Base-by-base conservation (phyloP, 305 asterid species). In the Nicotiana rustica region DNA sequence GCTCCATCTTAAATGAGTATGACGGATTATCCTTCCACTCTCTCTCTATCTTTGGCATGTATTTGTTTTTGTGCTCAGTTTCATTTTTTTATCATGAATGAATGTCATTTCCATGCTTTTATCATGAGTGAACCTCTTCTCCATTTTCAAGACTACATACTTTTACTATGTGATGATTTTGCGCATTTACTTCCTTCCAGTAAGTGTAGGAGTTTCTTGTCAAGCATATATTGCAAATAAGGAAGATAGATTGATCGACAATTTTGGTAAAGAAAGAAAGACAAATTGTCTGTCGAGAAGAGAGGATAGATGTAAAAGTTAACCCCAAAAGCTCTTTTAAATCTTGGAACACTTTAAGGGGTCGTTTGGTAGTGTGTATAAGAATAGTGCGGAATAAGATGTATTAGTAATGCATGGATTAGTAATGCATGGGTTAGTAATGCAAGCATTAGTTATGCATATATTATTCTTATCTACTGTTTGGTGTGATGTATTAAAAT, bases 1-100 rank as follows among this genome's bases (percentile, higher is more conserved):
- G 91, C 78, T 85, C 91, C 10, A 82, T 96, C 84, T 78, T 94
- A 81, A 93, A 93, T 69, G 96, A 93, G 99, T 96, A 96, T 4
- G 98, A 89, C 21, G 21, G 3, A 70, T 73, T 25, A 25, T 49
- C 44, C 79, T 70, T 44, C 19, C 10, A 6, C 52, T 70, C 59
- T 41, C 35, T 44, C 3, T 70, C 60, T 44, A 3, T 73, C 36
- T 7, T 2, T 4, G 9, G 55, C 62, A 5, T 4, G 70, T 31
- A 41, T 12, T 41, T 35, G 6, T 49, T 59, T 71, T 44, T 10
- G 19, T 14, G n/a, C 25, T 61, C 35, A 9, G 49, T 66, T 65
- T 18, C 81, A 41, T 13, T 19, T n/a, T 14, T 6, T 41, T 29
- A 10, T 15, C 14, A 52, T 21, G n/a, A 60, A 29, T 19, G 56